Conservation (phyloP, 2,329 filamentous ascomycete species). For the Botrytis deweyae region DNA sequence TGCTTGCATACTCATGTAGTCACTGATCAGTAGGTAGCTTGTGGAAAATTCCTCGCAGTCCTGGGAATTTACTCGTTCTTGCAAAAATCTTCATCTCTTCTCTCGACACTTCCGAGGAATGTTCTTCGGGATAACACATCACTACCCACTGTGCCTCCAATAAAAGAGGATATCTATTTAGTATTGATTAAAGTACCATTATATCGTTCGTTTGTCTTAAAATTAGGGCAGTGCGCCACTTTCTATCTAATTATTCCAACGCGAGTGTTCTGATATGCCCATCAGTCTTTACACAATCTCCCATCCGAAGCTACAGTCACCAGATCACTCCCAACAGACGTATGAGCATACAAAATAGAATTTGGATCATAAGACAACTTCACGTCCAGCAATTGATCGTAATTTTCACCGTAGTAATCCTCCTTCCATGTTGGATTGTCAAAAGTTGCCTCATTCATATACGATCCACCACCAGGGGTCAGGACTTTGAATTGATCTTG, state of each 20-base stretch:
- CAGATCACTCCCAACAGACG: not conserved
- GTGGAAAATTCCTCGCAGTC: not conserved
- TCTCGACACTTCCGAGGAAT: not conserved
- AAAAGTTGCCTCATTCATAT: not conserved
- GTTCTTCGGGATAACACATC: not conserved
- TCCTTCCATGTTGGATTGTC: not conserved
- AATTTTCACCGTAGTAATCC: not conserved
- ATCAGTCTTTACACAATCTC: not conserved
- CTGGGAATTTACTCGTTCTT: not conserved
- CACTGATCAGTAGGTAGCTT: not conserved
- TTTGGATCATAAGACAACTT: not conserved
- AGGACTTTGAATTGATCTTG: not conserved
- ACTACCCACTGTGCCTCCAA: fast-evolving
- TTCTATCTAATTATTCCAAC: too few species aligned
- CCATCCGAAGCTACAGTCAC: not conserved
- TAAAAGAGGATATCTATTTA: not conserved
- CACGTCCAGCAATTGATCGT: not conserved
- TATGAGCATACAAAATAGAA: not conserved
- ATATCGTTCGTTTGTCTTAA: not conserved
- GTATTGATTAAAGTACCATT: not conserved
- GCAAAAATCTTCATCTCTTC: not conserved
- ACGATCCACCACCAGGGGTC: not conserved
- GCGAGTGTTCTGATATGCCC: too few species aligned
- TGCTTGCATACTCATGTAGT: not conserved
- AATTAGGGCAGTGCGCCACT: not conserved